Evolutionary conservation across 805 yeast genomes (phyloP), one percentile per base, ranked within the genome.

Genomic region (Hanseniaspora singularis): DNA sequence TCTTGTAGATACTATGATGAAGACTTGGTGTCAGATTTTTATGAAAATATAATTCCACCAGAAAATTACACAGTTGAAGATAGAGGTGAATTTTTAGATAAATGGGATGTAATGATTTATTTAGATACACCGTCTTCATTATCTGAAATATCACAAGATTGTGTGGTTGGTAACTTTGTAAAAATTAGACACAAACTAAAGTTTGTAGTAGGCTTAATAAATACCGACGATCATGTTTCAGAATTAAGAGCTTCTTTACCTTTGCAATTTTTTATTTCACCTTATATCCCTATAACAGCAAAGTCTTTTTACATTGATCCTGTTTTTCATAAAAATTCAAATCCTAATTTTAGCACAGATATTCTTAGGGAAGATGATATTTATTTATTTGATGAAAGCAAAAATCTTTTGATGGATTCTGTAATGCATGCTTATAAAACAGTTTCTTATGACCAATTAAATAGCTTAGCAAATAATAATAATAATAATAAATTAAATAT

Each of bases 181-280:
- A 85, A 85, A 60, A 87, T 92, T 12, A 75, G 94, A 48, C 98
- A 92, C 65, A 88, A 87, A 64, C 64, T 92, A 49, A 81, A 85
- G 56, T 84, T 88, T 59, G 77, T 75, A 9, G 76, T 92, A 49
- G 81, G 85, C 1, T 69, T 92, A 52, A 63, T 76, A 33, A 89
- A 92, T 58, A 81, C 94, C 0, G 96, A 87, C 61, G 95, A 95
- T 2, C 97, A 89, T 58, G 78, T 81, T 2, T 85, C 96, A 0
- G 96, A 88, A 61, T 68, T 89, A 42, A 70, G 97, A 27, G 96
- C 96, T 0, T 81, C 96, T 0, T 67, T 89, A 52, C 97, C 97
- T 0, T 69, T 89, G 3, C 73, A 71, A 24, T 61, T 85, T 28
- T 84, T 81, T 61, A 79, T 86, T 22, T 74, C 81, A 4, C 96